Evolutionary conservation across 2,329 filamentous ascomycete species (phyloP).

Genomic region (Ophiostoma ips): DNA sequence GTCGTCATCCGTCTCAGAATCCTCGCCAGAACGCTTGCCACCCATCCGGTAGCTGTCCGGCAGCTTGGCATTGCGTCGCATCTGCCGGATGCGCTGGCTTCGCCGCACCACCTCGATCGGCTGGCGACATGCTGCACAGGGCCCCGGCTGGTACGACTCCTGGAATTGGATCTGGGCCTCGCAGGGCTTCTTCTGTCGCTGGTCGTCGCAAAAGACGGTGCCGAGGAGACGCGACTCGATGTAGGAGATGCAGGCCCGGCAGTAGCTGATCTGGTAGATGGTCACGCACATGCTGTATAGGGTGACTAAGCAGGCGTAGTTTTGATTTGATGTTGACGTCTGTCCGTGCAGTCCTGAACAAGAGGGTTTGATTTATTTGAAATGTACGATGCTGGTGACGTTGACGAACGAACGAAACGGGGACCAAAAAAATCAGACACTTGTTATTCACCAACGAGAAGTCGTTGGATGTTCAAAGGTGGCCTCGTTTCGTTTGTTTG

Average conservation of each 20-base stretch:
- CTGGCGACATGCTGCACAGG: background rate
- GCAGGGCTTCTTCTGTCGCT: background rate
- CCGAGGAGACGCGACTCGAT: background rate
- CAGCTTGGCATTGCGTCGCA: too few relatives aligned
- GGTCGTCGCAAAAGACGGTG: background rate
- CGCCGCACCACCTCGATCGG: background rate
- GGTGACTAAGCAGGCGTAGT: too few relatives aligned
- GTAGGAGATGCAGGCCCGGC: background rate
- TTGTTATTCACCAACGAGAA: too few relatives aligned
- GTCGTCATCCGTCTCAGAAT: background rate
- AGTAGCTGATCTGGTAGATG: slow-evolving; percentile 3
- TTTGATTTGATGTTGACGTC: too few relatives aligned
- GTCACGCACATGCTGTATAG: slow-evolving; percentile 1
- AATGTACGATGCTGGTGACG: too few relatives aligned
- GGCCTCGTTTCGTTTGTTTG: too few relatives aligned
- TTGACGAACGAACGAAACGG: too few relatives aligned
- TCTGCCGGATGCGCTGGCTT: background rate
- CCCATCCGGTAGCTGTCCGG: background rate
- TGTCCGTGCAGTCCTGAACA: too few relatives aligned
- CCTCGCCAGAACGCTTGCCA: too few relatives aligned
- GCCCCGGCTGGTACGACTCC: background rate
- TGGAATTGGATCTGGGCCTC: background rate
- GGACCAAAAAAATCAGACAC: too few relatives aligned
- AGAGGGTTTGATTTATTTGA: too few relatives aligned
- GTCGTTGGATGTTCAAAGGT: too few relatives aligned